Evolutionary conservation across 805 yeast genomes (phyloP).

Genomic region (Cyberlindnera maritima): DNA sequence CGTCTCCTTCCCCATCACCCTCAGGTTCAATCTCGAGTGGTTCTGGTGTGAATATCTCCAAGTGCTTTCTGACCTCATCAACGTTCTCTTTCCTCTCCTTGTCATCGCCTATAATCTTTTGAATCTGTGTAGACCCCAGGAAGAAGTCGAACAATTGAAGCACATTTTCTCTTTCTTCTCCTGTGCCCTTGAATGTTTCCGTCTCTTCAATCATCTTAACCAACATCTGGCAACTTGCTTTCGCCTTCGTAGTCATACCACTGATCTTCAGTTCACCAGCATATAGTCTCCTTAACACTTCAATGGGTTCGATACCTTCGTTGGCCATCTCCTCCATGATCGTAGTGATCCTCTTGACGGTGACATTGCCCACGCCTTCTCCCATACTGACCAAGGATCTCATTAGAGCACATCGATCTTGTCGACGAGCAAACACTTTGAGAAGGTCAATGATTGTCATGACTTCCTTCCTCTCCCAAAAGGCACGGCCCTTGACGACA

Average conservation of each 20-base stretch:
- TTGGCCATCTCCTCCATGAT: slow-evolving; percentile 8
- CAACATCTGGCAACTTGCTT: slow-evolving; percentile 3
- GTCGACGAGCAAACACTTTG: slow-evolving; percentile 54
- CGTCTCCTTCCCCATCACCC: slow-evolving; percentile 16
- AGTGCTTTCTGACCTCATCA: slow-evolving; percentile 37
- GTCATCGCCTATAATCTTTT: slow-evolving; percentile 20
- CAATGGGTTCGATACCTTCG: slow-evolving; percentile 7
- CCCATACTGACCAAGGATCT: slow-evolving; percentile 50
- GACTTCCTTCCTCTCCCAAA: slow-evolving; percentile 78
- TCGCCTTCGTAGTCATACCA: slow-evolving; percentile 9
- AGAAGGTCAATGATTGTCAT: slow-evolving; percentile 59
- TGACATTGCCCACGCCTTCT: slow-evolving; percentile 55
- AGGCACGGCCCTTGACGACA: slow-evolving; percentile 70
- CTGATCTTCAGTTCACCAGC: slow-evolving; percentile 5
- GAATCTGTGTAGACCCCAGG: background rate
- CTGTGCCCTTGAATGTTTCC: background rate
- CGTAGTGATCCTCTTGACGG: slow-evolving; percentile 8
- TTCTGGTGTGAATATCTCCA: slow-evolving; percentile 34
- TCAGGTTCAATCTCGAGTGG: background rate
- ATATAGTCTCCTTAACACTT: slow-evolving; percentile 7
- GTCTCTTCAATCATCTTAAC: slow-evolving; percentile 2
- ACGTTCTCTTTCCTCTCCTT: slow-evolving; percentile 36
- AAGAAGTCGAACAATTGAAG: slow-evolving; percentile 19
- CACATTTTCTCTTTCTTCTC: slow-evolving; percentile 1
- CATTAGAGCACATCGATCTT: slow-evolving; percentile 58